Evolutionary conservation across 106 monocot species (phyloP), one percentile per base, ranked within the genome.

Genomic region (Hemerocallis citrina): DNA sequence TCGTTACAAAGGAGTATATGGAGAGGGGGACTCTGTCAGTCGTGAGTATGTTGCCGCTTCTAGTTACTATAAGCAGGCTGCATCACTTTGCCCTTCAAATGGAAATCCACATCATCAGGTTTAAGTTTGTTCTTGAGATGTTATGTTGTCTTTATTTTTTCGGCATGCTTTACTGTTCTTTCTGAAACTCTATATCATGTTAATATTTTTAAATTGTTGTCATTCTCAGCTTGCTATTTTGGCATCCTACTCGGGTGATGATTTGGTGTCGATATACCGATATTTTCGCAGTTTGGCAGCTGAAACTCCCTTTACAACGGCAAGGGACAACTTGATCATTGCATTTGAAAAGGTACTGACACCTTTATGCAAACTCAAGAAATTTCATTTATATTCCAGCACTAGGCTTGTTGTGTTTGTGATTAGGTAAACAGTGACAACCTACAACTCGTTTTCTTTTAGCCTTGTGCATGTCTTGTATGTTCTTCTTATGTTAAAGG

Each of bases 61-160:
- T 29, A 78, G 80, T 64, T 94, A 94, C 68, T 94, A 94, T 55
- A 59, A 71, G 38, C 89, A 94, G 55, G 89, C 94, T 33, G 62
- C 75, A 59, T 79, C 69, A 25, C 66, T 94, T 51, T 94, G 82
- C 57, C 89, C 89, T 55, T 70, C 80, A 17, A 94, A 69, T 64
- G 89, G 89, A 49, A 89, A 94, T 74, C 89, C 94, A 37, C 94
- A 94, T 74, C 85, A 94, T 73, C 94, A 94, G 83, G 94, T 94
- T 61, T 12, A 27, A 40, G n/a, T 45, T 52, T 56, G 14, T 33
- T 52, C 22, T 63, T 21, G 37, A 15, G 43, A n/a, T 28, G 16
- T 47, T 31, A 39, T 33, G 16, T 61, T 5, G 10, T 29, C 14
- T 25, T 19, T 61, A 43, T 34, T 23, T 50, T 1, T 59, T 59